These are phyloP conservation scores for Collybia nuda DNA, from an alignment of 768 basidiomycete species.

Conservation along the genomic window DNA sequence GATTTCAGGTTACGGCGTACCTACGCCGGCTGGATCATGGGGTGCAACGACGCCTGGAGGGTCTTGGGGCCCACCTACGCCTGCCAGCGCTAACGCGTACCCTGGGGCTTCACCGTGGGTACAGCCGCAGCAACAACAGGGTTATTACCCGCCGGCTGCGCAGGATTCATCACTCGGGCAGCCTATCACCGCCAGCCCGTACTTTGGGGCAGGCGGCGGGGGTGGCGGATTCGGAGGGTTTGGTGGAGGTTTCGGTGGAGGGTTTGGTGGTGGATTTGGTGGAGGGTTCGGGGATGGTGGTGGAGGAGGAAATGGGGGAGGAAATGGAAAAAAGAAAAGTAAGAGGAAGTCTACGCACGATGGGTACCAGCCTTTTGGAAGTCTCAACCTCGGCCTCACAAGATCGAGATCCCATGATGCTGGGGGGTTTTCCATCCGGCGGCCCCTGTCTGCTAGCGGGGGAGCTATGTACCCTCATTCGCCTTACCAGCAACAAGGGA, in stretches of 20 bases:
- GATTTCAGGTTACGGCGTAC: conserved; percentile 14
- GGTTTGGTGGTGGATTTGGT: background rate
- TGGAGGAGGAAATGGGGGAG: conserved; percentile 3
- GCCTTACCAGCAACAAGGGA: conserved; percentile 21
- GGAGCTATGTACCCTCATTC: conserved; percentile 4
- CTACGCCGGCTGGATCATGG: conserved; percentile 17
- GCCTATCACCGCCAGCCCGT: conserved; percentile 20
- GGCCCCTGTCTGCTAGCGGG: conserved; percentile 7
- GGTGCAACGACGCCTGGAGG: conserved; percentile 18
- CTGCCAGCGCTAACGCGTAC: conserved; percentile 6
- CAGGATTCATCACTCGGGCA: conserved; percentile 14
- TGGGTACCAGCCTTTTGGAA: background rate
- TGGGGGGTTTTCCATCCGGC: conserved; percentile 11
- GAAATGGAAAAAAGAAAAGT: conserved; percentile 13
- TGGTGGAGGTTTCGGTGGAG: conserved; percentile 4
- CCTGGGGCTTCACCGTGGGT: conserved; percentile 2
- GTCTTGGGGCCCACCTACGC: conserved; percentile 15
- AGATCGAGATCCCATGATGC: conserved; percentile 16
- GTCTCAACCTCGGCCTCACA: conserved; percentile 4
- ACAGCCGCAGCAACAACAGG: conserved; percentile 3
- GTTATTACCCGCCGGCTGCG: background rate
- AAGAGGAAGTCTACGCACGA: conserved; percentile 2
- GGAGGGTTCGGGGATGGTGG: conserved; percentile 1
- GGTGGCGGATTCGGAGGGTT: no score
- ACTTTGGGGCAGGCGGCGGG: conserved; percentile 15